These are phyloP conservation scores for Huntiella decipiens DNA, from an alignment of 2,329 filamentous ascomycete species.

Conservation along the genomic window DNA sequence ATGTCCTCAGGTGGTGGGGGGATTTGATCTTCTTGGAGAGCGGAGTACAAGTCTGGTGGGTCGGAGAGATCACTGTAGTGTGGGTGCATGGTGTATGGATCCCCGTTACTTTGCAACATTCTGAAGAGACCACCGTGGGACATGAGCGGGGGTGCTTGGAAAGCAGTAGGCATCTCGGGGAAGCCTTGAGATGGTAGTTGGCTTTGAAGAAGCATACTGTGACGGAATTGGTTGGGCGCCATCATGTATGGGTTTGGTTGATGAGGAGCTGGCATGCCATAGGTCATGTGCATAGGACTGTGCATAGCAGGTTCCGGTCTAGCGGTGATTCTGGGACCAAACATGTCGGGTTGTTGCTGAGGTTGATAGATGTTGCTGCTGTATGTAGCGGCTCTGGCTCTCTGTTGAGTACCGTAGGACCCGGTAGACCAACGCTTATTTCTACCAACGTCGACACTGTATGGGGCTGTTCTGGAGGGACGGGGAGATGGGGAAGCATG, in stretches of 20 bases:
- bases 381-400: constrained; percentile 37
- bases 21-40: constrained; percentile 53
- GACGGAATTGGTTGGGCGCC: constrained; percentile 32
- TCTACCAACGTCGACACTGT: constrained; percentile 45
- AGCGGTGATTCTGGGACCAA: constrained; percentile 35
- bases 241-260: constrained; percentile 38
- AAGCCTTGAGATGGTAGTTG: constrained; percentile 25
- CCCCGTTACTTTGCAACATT: constrained; percentile 56
- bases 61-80: constrained; percentile 58
- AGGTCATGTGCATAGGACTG: constrained; percentile 30
- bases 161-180: constrained; percentile 21
- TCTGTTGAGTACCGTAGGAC: constrained; percentile 41
- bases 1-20: constrained; percentile 64
- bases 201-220: constrained; percentile 37
- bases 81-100: constrained; percentile 44
- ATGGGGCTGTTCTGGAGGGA: constrained; percentile 49
- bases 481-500: constrained; percentile 54
- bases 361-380: constrained; percentile 33
- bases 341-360: constrained; percentile 32
- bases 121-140: constrained; percentile 53
- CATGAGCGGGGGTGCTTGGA: constrained; percentile 37
- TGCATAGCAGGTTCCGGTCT: constrained; percentile 31
- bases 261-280: constrained; percentile 34
- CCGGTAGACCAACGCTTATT: constrained; percentile 65
- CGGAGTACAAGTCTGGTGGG: constrained; percentile 58